Conservation (phyloP, 192 early-diverging fungal species). For the Phycomyces nitens region DNA sequence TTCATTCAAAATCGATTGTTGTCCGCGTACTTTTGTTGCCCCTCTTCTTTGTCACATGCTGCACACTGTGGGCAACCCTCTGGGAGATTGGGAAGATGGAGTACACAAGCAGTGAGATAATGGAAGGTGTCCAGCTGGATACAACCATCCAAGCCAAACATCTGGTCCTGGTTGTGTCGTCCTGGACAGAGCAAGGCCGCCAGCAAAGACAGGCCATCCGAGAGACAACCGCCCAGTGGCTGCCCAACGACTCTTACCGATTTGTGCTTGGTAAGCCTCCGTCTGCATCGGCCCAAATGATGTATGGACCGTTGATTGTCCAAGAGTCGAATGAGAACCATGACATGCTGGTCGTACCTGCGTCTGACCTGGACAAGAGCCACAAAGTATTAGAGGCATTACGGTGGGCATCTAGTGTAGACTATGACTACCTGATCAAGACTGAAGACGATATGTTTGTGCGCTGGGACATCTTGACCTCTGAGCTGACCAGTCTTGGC, state of each 20-base stretch:
- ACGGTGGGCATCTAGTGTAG: constrained; percentile 45
- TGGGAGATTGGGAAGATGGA: constrained; percentile 40
- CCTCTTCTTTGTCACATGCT: constrained; percentile 43
- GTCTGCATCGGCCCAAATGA: constrained; percentile 30
- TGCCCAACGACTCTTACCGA: constrained; percentile 44
- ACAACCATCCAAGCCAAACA: constrained; percentile 30
- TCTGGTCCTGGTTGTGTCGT: constrained; percentile 49
- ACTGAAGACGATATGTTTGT: constrained; percentile 61
- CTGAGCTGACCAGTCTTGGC: constrained; percentile 40
- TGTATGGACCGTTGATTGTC: constrained; percentile 41
- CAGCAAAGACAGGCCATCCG: constrained; percentile 42
- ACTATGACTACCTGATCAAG: constrained; percentile 54
- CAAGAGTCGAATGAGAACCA: constrained; percentile 41
- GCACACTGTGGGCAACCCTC: constrained; percentile 45
- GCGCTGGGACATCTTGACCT: constrained; percentile 45
- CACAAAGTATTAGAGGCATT: constrained; percentile 49
- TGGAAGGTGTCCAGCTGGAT: constrained; percentile 15
- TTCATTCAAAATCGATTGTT: constrained; percentile 21
- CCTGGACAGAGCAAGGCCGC: constrained; percentile 45
- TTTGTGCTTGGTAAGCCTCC: constrained; percentile 54
- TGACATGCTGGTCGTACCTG: constrained; percentile 52
- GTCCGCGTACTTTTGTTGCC: constrained; percentile 41
- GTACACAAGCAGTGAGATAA: constrained; percentile 33
- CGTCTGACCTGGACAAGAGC: constrained; percentile 50
- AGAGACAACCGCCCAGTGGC: constrained; percentile 39